These are phyloP conservation scores for Erysimum cheiranthoides DNA, from an alignment of 345 rosid species.

Conservation along the genomic window DNA sequence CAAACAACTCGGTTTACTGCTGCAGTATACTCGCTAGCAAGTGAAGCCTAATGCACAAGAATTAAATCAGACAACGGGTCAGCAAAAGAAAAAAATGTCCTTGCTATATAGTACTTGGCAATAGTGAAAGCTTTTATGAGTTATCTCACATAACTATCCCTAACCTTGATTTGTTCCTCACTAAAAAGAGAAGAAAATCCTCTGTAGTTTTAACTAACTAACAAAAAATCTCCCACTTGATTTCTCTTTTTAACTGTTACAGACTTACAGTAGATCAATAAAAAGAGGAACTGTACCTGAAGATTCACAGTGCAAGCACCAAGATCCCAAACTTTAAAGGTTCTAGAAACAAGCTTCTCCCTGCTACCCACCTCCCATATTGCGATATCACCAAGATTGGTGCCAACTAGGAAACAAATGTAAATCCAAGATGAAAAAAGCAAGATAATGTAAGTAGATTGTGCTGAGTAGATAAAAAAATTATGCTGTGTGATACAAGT, in stretches of 20 bases:
- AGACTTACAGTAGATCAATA: slow-evolving; percentile 12
- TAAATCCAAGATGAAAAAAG: slow-evolving; percentile 16
- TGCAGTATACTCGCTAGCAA: slow-evolving; percentile 62
- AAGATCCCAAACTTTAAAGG: slow-evolving; percentile 75
- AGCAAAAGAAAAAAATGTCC: slow-evolving; percentile 20
- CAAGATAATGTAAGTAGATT: slow-evolving; percentile 25
- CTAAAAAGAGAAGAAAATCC: slow-evolving; percentile 19
- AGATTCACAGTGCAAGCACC: slow-evolving; percentile 54
- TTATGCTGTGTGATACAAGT: slow-evolving; percentile 12
- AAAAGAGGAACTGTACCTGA: slow-evolving; percentile 32
- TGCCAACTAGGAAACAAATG: slow-evolving; percentile 60
- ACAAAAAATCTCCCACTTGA: background rate
- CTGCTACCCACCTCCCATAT: slow-evolving; percentile 72
- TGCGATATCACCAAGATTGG: slow-evolving; percentile 56
- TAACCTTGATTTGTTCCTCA: slow-evolving; percentile 24
- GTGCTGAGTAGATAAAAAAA: slow-evolving; percentile 34
- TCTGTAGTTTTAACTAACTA: background rate
- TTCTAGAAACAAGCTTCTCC: slow-evolving; percentile 55
- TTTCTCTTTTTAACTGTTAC: slow-evolving; percentile 12
- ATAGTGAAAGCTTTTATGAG: slow-evolving; percentile 23
- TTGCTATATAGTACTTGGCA: slow-evolving; percentile 8
- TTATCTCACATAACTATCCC: slow-evolving; percentile 23
- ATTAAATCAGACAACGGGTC: slow-evolving; percentile 31
- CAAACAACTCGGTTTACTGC: slow-evolving; percentile 69
- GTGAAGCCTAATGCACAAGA: slow-evolving; percentile 53